phyloP scores from a whole-genome alignment of 192 early-diverging fungal genomes.

The Coemansia sp. region DNA sequence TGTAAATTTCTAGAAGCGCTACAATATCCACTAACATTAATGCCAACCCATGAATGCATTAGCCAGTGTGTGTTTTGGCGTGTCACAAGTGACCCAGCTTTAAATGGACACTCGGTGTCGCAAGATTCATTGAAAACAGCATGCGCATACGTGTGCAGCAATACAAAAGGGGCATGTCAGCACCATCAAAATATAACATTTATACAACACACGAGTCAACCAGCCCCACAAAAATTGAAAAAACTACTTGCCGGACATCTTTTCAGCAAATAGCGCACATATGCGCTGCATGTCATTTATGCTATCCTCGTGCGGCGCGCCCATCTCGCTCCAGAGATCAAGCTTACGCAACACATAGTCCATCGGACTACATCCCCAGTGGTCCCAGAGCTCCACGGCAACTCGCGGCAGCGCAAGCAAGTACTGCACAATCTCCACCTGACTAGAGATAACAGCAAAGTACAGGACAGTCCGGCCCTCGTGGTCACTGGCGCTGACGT shows the following conservation, averaged over 20 bases:
- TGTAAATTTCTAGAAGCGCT: background rate
- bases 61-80: background rate
- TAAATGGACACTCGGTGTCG: background rate
- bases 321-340: conserved; percentile 47
- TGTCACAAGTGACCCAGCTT: background rate
- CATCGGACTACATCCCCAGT: conserved; percentile 52
- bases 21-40: background rate
- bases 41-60: conserved; percentile 1
- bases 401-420: conserved; percentile 30
- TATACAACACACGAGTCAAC: background rate
- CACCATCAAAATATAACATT: background rate
- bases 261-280: conserved; percentile 35
- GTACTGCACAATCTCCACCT: conserved; percentile 51
- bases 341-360: conserved; percentile 47
- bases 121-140: background rate
- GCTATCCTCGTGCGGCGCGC: conserved; percentile 42
- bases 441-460: conserved; percentile 47
- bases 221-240: background rate
- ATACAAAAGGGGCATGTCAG: too few relatives aligned
- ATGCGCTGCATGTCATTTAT: conserved; percentile 51
- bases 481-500: conserved; percentile 36
- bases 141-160: background rate
- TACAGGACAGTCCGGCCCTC: conserved; percentile 47
- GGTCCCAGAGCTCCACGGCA: conserved; percentile 36
- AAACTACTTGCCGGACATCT: background rate